Base-by-base conservation (phyloP, 176 grass and related monocot species). In the Oryza meyeriana region DNA sequence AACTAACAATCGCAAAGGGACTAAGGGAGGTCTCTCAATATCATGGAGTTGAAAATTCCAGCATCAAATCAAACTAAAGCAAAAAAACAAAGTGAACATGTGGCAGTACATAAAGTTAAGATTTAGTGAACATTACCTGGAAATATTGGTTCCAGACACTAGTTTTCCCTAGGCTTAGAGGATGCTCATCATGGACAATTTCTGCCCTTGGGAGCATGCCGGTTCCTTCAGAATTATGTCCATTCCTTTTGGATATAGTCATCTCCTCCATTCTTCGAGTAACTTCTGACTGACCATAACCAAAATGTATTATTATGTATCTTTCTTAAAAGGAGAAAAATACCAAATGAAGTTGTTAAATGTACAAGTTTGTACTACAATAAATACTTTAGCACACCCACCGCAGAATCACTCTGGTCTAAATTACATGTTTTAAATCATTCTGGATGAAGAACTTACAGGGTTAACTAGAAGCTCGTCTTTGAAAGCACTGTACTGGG, bases 111-210 rank as follows among this genome's bases (percentile, higher is more conserved):
- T 16, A 74, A 80, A 78, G 73, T 27, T 61, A 42, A 63, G 30
- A 78, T 71, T 38, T 20, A 79, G n/a, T 79, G 28, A 24, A 59
- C 34, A n/a, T 85, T 84, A 98, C 95, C 90, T 98, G 95, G 82
- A 98, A 98, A 71, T 93, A 89, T 84, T 93, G 91, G 81, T 98
- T 98, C 95, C 92, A 98, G 39, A 98, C 90, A 77, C 95, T 98
- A 81, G 87, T 93, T 90, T 95, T 89, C 33, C 86, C 89, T 40
- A 98, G 92, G 73, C 92, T 98, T 78, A 98, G 68, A 70, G 95
- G 95, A 87, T 98, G 95, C 64, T 98, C 95, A 57, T 90, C 95
- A 63, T 82, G 87, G 81, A 84, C 61, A 77, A 98, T 91, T 50
- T 90, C 84, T 5, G 92, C 92, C 59, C 95, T 95, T 47, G 92